Evolutionary conservation across 2,329 filamentous ascomycete species (phyloP), one percentile per base, ranked within the genome.

Genomic region (Colletotrichum neosansevieriae): DNA sequence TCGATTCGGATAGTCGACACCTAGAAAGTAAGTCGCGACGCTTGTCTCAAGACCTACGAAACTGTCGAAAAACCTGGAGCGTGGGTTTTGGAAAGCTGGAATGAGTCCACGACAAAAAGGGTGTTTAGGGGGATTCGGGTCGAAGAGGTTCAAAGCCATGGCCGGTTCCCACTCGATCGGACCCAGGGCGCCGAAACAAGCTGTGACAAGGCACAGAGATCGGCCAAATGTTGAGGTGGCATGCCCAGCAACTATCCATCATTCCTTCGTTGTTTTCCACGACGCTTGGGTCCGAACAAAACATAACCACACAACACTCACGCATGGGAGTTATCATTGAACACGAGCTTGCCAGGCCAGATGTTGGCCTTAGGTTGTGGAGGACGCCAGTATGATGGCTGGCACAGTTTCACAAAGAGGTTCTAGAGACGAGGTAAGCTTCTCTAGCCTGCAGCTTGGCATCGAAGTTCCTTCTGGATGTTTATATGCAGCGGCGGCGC

Each of bases 141-240:
- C 45, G n/a, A 36, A n/a, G 47, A 53, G 47, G 29, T 54, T 44
- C 17, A 34, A 7, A 12, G 40, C 32, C 32, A 15, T 19, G 29
- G n/a, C 11, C n/a, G 19, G 4, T 24, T 68, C 54, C 38, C 21
- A 29, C 47, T 69, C 47, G 54, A 66, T 60, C 40, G 40, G 49
- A 51, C 11, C 21, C 61, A 40, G 34, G 15, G 9, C 29, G n/a
- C 54, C 54, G 62, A 67, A 66, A 61, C 47, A 49, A 49, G 17
- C 54, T 56, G 40, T 32, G 66, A 54, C 47, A 42, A 21, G 40
- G 24, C n/a, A 19, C 17, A 34, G 34, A 45, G 44, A 59, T 59
- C 53, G 40, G 47, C 54, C 34, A 17, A 54, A 58, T 56, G 24
- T 50, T 34, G 40, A 51, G 56, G 60, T 56, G 54, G 17, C 54